phyloP scores from a whole-genome alignment of 2,329 filamentous ascomycete genomes.

The Lecanicillium sp. region DNA sequence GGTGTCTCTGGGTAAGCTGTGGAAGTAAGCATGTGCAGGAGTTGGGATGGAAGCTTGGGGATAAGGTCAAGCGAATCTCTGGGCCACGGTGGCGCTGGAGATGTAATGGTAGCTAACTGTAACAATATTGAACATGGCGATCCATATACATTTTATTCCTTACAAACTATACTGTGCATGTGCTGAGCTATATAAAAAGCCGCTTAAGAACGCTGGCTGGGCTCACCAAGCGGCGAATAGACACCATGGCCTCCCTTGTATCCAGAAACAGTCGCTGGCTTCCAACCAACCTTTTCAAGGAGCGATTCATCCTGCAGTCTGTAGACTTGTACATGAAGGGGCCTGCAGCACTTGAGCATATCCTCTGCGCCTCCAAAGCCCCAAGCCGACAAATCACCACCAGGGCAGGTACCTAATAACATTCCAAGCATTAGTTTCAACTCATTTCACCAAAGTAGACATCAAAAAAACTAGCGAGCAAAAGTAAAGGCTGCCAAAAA shows the following conservation, averaged over 20 bases:
- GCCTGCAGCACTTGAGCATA: slow-evolving; percentile 63
- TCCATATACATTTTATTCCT: slow-evolving; percentile 2
- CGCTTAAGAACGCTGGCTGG: slow-evolving; percentile 4
- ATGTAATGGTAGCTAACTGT: slow-evolving; percentile 8
- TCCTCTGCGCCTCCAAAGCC: slow-evolving; percentile 64
- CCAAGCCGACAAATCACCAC: slow-evolving; percentile 75
- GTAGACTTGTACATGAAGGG: slow-evolving; percentile 67
- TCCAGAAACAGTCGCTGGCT: slow-evolving; percentile 45
- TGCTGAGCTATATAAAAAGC: neutral
- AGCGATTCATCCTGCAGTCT: slow-evolving; percentile 45
- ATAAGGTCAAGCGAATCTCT: neutral
- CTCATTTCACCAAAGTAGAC: too few relatives aligned
- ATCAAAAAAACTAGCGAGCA: neutral
- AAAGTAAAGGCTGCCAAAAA: too few relatives aligned
- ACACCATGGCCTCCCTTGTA: slow-evolving; percentile 64
- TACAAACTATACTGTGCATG: too few relatives aligned
- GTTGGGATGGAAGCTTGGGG: slow-evolving; percentile 8
- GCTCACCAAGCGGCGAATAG: slow-evolving; percentile 16
- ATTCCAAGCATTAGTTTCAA: too few relatives aligned
- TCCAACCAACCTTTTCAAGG: slow-evolving; percentile 51
- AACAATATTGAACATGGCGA: slow-evolving; percentile 8
- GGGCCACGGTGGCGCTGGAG: slow-evolving; percentile 5
- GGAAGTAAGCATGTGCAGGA: slow-evolving; percentile 30
- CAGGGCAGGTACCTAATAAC: slow-evolving; percentile 57
- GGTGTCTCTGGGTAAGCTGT: slow-evolving; percentile 80